These are phyloP conservation scores for Pseudogymnoascus sp. DNA, from an alignment of 2,329 filamentous ascomycete species.

Conservation along the genomic window DNA sequence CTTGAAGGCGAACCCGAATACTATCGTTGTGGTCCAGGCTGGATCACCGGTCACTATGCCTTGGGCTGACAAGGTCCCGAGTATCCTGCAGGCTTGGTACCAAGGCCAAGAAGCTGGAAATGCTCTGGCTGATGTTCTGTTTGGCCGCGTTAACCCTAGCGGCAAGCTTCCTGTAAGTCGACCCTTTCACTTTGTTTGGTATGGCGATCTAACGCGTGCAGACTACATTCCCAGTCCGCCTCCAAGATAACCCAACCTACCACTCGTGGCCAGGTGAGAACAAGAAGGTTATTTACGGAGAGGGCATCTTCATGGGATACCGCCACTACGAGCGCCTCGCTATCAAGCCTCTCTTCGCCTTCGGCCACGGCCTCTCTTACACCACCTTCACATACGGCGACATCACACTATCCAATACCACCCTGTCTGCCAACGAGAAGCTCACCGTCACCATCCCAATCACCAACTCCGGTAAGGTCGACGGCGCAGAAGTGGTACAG, in stretches of 20 bases:
- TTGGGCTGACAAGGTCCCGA: slow-evolving; percentile 58
- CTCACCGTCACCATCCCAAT: slow-evolving; percentile 40
- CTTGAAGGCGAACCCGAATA: slow-evolving; percentile 55
- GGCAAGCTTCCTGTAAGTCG: slow-evolving; percentile 53
- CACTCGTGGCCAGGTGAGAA: slow-evolving; percentile 70
- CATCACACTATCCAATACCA: slow-evolving; percentile 42
- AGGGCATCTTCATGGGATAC: slow-evolving; percentile 69
- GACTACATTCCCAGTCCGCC: slow-evolving; percentile 58
- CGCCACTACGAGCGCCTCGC: slow-evolving; percentile 60
- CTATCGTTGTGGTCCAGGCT: slow-evolving; percentile 63
- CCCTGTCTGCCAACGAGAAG: slow-evolving; percentile 34
- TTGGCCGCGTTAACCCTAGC: slow-evolving; percentile 57
- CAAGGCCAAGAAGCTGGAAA: slow-evolving; percentile 65
- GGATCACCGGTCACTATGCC: slow-evolving; percentile 65
- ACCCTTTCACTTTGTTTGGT: background rate
- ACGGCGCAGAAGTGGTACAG: slow-evolving; percentile 61
- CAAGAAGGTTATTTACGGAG: slow-evolving; percentile 60
- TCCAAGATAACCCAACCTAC: slow-evolving; percentile 63
- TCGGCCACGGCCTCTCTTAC: slow-evolving; percentile 69
- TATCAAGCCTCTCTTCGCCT: slow-evolving; percentile 59
- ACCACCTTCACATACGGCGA: slow-evolving; percentile 60
- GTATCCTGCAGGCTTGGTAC: slow-evolving; percentile 66
- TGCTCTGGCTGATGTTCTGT: slow-evolving; percentile 59
- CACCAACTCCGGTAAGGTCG: slow-evolving; percentile 51
- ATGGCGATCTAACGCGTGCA: slow-evolving; percentile 23